Base-by-base conservation (phyloP, 805 yeast genomes). In the Saturnispora silvae region DNA sequence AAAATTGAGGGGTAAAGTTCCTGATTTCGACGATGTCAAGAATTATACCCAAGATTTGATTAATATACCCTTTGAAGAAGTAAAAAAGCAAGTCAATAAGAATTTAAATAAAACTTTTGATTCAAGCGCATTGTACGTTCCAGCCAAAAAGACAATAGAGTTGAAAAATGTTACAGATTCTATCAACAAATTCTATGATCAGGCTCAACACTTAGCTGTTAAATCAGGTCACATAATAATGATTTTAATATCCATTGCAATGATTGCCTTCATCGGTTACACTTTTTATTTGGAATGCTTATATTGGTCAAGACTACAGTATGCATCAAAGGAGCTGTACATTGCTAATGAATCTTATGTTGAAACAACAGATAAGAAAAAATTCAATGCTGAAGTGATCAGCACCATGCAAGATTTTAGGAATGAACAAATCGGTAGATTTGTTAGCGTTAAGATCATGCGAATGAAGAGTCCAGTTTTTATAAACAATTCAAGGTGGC, bases 21-120 rank as follows among this genome's bases (percentile, higher is more conserved):
- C 94, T 0, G 70, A 73, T 42, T 84, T 84, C 53, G 72, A 69
- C 3, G 65, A 68, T 6, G 77, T 84, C 3, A 69, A 75, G 49
- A 71, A 75, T 41, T 66, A 68, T 16, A 75, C 92, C 0, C 65
- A 72, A 30, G 39, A 51, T 0, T 46, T 76, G 28, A 66, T 89
- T 7, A 57, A 68, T 3, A 50, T 46, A 2, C 96, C 96, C 0
- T 82, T 85, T 49, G 64, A 65, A 1, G 41, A 50, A 10, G 54
- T 81, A 2, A 61, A 67, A 29, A 43, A 51, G 1, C 59, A 65
- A 34, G 51, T 80, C 1, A 40, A 32, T n/a, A 18, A 23, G 2
- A 40, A 43, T n/a, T 16, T 47, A n/a, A 45, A 47, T 34, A 35
- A 37, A 15, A 45, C 48, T 3, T 47, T 49, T 35, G 35, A 41